Conservation (phyloP, 768 basidiomycete genomes). For the Macrolepiota fuliginosa region DNA sequence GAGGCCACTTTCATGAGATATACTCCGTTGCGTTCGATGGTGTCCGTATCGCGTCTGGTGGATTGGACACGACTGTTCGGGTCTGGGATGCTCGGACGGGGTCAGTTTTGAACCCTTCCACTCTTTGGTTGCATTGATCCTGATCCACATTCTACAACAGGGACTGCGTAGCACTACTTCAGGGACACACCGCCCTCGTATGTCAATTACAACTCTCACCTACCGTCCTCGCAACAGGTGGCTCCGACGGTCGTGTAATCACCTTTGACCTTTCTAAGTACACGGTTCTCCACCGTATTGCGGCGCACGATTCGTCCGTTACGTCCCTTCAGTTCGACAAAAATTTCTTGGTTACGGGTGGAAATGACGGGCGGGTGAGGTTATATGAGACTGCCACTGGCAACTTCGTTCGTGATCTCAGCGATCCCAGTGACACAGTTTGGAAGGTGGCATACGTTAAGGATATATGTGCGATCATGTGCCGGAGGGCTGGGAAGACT, state of each 20-base stretch:
- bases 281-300: slow-evolving; percentile 58
- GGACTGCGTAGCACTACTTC: slow-evolving; percentile 77
- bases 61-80: slow-evolving; percentile 90
- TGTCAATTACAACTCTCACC: slow-evolving; percentile 84
- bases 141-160: slow-evolving; percentile 32
- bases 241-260: slow-evolving; percentile 78
- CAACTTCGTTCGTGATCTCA: slow-evolving; percentile 70
- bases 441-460: slow-evolving; percentile 81
- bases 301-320: slow-evolving; percentile 86
- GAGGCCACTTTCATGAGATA: slow-evolving; percentile 85
- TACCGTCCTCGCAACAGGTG: slow-evolving; percentile 71
- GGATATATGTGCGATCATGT: slow-evolving; percentile 72
- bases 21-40: slow-evolving; percentile 94
- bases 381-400: slow-evolving; percentile 71
- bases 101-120: slow-evolving; percentile 39
- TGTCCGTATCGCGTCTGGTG: slow-evolving; percentile 74
- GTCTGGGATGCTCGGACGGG: slow-evolving; percentile 88
- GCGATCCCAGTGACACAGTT: slow-evolving; percentile 73
- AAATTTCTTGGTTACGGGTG: slow-evolving; percentile 78
- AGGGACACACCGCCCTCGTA: slow-evolving; percentile 90
- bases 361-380: slow-evolving; percentile 82
- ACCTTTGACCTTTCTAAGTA: slow-evolving; percentile 39
- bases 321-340: slow-evolving; percentile 87
- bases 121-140: background rate
- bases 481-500: slow-evolving; percentile 76